These are phyloP conservation scores for Aureoboletus auriporus DNA, from an alignment of 768 basidiomycete species.

Conservation along the genomic window DNA sequence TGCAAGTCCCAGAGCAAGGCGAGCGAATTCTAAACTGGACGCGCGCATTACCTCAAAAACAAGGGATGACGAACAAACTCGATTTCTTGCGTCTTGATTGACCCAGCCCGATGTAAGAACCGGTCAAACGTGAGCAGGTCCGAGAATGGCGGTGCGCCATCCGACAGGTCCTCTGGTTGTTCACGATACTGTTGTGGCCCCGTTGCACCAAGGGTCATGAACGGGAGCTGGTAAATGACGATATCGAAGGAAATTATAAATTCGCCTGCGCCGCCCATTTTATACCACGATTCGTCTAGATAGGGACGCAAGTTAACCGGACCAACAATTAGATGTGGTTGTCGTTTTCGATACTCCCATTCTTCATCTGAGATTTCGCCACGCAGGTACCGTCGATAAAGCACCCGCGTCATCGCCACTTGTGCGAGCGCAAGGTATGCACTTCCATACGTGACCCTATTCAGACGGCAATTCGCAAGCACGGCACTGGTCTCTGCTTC, in stretches of 20 bases:
- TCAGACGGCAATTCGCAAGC: constrained; percentile 35
- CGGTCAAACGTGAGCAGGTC: constrained; percentile 41
- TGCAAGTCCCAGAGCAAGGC: no score
- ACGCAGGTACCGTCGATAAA: constrained; percentile 43
- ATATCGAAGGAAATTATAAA: constrained; percentile 42
- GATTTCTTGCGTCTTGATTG: constrained; percentile 34
- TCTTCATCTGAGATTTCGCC: constrained; percentile 49
- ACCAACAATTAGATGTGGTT: constrained; percentile 48
- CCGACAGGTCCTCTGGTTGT: neutral
- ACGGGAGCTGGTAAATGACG: constrained; percentile 41
- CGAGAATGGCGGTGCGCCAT: constrained; percentile 36
- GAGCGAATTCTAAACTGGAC: constrained; percentile 2
- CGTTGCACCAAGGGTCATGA: constrained; percentile 38
- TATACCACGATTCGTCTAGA: constrained; percentile 45
- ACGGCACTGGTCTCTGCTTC: constrained; percentile 29
- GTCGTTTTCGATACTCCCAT: constrained; percentile 46
- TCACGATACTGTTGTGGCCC: neutral
- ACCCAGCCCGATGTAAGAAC: constrained; percentile 40
- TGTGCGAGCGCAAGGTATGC: constrained; percentile 48
- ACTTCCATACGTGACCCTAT: constrained; percentile 48
- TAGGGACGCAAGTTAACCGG: constrained; percentile 49
- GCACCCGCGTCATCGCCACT: constrained; percentile 47
- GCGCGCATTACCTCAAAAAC: constrained; percentile 38
- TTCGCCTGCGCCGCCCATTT: constrained; percentile 41
- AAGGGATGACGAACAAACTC: constrained; percentile 41